These are phyloP conservation scores for Saprolegnia diclina DNA, from an alignment of 352 stramenopile species.

Conservation along the genomic window DNA sequence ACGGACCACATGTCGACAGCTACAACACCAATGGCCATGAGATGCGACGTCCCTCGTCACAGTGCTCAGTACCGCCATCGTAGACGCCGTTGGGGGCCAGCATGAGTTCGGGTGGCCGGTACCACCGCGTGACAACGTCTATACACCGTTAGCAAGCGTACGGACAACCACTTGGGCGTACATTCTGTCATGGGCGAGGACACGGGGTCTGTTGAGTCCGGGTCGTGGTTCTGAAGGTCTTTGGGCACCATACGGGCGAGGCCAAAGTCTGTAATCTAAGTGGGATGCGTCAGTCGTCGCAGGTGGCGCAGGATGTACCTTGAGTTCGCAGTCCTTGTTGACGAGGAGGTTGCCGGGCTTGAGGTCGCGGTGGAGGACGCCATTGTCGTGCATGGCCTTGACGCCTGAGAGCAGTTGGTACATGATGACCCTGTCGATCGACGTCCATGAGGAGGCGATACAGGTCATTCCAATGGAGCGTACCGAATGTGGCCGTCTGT, in stretches of 20 bases:
- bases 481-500: constrained; percentile 69
- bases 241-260: constrained; percentile 83
- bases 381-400: constrained; percentile 91
- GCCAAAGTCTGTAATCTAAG: constrained; percentile 92
- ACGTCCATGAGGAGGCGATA: not conserved
- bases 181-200: constrained; percentile 79
- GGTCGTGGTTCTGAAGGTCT: constrained; percentile 31
- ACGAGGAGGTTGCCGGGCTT: constrained; percentile 93
- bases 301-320: constrained; percentile 32
- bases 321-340: constrained; percentile 88
- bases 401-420: constrained; percentile 79
- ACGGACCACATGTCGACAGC: constrained; percentile 84
- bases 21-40: not conserved
- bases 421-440: constrained; percentile 57
- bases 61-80: constrained; percentile 36
- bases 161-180: not conserved
- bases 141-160: not conserved
- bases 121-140: constrained; percentile 89
- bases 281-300: not conserved
- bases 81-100: constrained; percentile 87
- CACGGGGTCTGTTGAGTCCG: constrained; percentile 24
- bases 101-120: constrained; percentile 90
- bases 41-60: not conserved
- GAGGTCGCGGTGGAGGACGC: constrained; percentile 90
- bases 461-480: not conserved